Percentiles rank a stretch among this genome's conserved stretches.
These are phyloP conservation scores for Scolecobasidium constrictum DNA, from an alignment of 2,329 filamentous ascomycete genomes.

Conservation along the genomic window DNA sequence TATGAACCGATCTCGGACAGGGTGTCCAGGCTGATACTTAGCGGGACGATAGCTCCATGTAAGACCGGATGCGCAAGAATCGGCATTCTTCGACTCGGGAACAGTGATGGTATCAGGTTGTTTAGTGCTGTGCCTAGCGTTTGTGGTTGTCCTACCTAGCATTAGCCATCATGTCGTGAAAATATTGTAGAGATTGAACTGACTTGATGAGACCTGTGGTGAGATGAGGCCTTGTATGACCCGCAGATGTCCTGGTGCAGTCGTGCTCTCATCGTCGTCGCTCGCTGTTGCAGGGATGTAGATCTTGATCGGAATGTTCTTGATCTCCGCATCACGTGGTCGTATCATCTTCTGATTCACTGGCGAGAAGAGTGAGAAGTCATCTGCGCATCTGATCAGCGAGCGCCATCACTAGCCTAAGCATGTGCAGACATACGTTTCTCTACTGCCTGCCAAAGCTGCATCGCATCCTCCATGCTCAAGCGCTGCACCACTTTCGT, in stretches of 20 bases:
- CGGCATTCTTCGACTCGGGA: constrained; percentile 75
- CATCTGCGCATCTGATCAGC: constrained; percentile 39
- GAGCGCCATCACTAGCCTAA: constrained; percentile 1
- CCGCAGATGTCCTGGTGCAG: constrained; percentile 29
- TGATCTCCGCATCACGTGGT: constrained; percentile 57
- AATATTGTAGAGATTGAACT: constrained; percentile 8
- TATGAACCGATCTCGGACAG: constrained; percentile 75
- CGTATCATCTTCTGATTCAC: constrained; percentile 71
- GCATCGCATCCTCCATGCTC: constrained; percentile 71
- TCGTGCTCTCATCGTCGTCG: constrained; percentile 16
- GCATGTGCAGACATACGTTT: constrained; percentile 42
- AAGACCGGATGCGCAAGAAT: constrained; percentile 75
- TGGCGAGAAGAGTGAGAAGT: constrained; percentile 59
- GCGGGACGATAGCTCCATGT: constrained; percentile 75
- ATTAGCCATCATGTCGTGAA: too few relatives aligned
- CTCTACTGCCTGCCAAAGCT: constrained; percentile 71
- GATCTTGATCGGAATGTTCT: constrained; percentile 76
- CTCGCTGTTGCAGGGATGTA: constrained; percentile 56
- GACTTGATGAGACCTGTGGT: constrained; percentile 31
- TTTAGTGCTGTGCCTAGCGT: constrained; percentile 72
- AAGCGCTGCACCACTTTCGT: constrained; percentile 85
- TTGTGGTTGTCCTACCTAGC: constrained; percentile 42
- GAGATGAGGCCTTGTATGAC: constrained; percentile 64
- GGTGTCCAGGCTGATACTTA: constrained; percentile 70
- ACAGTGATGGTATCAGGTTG: constrained; percentile 64